Conservation (phyloP, 169 alveolate species). For the Eimeria maxima region DNA sequence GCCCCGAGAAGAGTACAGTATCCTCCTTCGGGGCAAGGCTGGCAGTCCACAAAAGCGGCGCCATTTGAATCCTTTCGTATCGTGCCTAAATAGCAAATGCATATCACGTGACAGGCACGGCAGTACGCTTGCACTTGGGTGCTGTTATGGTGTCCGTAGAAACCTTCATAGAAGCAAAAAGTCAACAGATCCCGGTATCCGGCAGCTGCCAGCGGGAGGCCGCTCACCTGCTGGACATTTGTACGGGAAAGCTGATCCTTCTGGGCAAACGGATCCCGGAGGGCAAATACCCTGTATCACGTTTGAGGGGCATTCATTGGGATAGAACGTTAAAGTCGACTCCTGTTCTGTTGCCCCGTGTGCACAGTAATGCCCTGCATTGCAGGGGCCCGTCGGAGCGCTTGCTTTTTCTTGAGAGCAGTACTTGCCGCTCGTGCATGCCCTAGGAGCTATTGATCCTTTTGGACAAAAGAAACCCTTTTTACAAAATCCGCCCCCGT, state of each 20-base stretch:
- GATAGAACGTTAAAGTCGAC: background rate
- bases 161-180: background rate
- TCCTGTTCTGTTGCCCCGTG: slow-evolving; percentile 64
- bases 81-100: slow-evolving; percentile 2
- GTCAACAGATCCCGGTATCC: background rate
- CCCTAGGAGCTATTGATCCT: slow-evolving; percentile 10
- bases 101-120: no score
- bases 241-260: slow-evolving; percentile 60
- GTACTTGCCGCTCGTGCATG: slow-evolving; percentile 68
- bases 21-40: slow-evolving; percentile 65
- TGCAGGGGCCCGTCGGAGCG: slow-evolving; percentile 20
- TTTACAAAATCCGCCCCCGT: slow-evolving; percentile 26
- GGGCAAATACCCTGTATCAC: slow-evolving; percentile 57
- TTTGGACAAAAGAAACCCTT: slow-evolving; percentile 46
- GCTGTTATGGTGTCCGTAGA: no score
- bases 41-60: background rate
- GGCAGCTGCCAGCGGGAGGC: background rate
- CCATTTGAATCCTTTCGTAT: background rate
- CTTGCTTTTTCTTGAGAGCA: slow-evolving; percentile 7
- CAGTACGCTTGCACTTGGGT: no score
- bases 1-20: slow-evolving; percentile 49
- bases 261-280: slow-evolving; percentile 55
- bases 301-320: slow-evolving; percentile 44
- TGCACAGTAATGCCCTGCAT: slow-evolving; percentile 65
- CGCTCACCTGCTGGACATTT: slow-evolving; percentile 69